These are phyloP conservation scores for Podochytrium sp. DNA, from an alignment of 192 early-diverging fungal species.

Conservation along the genomic window DNA sequence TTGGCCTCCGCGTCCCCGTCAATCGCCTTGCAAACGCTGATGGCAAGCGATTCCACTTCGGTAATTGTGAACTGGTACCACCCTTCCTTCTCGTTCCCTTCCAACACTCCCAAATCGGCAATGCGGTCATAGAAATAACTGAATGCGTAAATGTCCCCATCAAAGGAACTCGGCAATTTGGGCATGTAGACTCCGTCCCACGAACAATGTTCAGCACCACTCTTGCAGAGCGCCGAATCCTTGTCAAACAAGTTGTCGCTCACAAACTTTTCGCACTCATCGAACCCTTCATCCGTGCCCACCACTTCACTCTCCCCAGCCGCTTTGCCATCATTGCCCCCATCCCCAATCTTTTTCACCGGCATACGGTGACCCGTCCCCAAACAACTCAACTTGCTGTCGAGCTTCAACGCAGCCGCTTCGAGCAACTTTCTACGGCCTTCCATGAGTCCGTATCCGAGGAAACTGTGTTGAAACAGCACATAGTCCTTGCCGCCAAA, in stretches of 20 bases:
- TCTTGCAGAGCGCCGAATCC: conserved; percentile 52
- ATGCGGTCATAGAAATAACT: conserved; percentile 93
- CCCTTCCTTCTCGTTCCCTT: background rate
- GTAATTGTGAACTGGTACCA: conserved; percentile 70
- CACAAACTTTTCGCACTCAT: conserved; percentile 55
- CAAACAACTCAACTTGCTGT: conserved; percentile 53
- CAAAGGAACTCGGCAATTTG: conserved; percentile 68
- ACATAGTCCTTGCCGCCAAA: conserved; percentile 75
- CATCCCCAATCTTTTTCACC: conserved; percentile 47
- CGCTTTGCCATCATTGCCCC: background rate
- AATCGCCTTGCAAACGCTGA: conserved; percentile 64
- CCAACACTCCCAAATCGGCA: conserved; percentile 33
- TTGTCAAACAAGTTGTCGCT: conserved; percentile 77
- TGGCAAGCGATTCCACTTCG: conserved; percentile 69
- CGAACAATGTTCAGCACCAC: conserved; percentile 68
- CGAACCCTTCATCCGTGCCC: conserved; percentile 55
- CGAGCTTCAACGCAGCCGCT: conserved; percentile 40
- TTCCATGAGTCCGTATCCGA: conserved; percentile 89
- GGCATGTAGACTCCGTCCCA: conserved; percentile 95
- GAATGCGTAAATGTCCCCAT: conserved; percentile 88
- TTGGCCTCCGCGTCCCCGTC: conserved; percentile 7
- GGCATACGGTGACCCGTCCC: conserved; percentile 51
- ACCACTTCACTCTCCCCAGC: conserved; percentile 36
- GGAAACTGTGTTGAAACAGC: conserved; percentile 95
- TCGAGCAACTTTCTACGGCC: conserved; percentile 77